A percentile compares a stretch with the other conserved stretches of the same genome.
Conservation (phyloP, 257 asterid species). For the Solanum etuberosum region DNA sequence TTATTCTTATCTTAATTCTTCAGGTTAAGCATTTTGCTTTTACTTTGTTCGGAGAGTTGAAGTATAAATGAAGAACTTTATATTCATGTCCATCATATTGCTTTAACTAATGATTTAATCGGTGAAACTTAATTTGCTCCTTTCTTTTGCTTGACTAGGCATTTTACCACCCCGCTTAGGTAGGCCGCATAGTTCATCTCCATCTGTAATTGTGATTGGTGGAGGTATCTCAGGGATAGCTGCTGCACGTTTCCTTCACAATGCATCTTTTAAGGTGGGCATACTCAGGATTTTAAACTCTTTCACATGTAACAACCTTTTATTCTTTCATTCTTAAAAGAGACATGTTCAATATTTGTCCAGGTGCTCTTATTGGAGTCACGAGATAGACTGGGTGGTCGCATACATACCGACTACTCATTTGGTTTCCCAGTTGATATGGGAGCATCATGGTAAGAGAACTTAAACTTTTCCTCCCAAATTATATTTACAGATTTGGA, state of each 20-base stretch:
- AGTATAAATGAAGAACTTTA: not conserved
- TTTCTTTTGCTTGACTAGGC: slow-evolving; percentile 27
- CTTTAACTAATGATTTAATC: not conserved
- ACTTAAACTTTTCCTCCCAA: not conserved
- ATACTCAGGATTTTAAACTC: not conserved
- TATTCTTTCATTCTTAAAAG: not conserved
- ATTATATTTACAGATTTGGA: not conserved
- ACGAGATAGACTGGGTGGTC: slow-evolving; percentile 89
- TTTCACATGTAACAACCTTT: not conserved
- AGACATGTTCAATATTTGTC: not conserved
- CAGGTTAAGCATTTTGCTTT: not conserved
- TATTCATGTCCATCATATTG: not conserved
- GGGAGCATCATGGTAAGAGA: slow-evolving; percentile 95
- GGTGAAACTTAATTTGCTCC: not conserved
- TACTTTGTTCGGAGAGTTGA: not conserved
- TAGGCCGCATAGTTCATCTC: slow-evolving; percentile 42
- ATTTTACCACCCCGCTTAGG: slow-evolving; percentile 33
- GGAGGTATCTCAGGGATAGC: slow-evolving; percentile 98
- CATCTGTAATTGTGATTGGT: slow-evolving; percentile 82
- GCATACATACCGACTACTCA: slow-evolving; percentile 86
- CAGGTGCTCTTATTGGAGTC: slow-evolving; percentile 92
- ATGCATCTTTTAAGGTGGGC: slow-evolving; percentile 79
- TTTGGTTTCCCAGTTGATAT: slow-evolving; percentile 96
- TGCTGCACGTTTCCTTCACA: slow-evolving; percentile 75
- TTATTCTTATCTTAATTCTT: not conserved